phyloP scores from a whole-genome alignment of 2,329 filamentous ascomycete genomes.

The Amauroascus verrucosus region DNA sequence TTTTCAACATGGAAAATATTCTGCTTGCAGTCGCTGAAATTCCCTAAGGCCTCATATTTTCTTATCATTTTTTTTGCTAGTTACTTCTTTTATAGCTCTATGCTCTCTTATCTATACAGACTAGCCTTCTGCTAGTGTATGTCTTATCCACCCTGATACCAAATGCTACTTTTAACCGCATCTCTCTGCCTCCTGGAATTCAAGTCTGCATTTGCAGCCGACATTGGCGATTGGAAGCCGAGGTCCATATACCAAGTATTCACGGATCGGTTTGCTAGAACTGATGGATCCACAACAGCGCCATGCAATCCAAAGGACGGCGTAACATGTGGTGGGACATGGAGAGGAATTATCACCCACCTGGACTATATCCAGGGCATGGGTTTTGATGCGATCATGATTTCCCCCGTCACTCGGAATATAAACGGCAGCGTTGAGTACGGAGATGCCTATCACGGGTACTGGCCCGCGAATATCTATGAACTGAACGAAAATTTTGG shows the following conservation, averaged over 20 bases:
- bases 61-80: neutral
- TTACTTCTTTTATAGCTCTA: neutral
- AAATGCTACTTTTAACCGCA: neutral
- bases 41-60: neutral
- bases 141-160: neutral
- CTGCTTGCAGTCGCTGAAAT: neutral
- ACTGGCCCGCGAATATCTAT: constrained; percentile 42
- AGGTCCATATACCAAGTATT: constrained; percentile 40
- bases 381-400: constrained; percentile 35
- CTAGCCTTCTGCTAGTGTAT: constrained; percentile 1
- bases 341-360: constrained; percentile 39
- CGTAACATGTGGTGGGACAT: constrained; percentile 44
- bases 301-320: constrained; percentile 25
- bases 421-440: constrained; percentile 28
- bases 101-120: neutral
- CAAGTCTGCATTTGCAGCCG: constrained; percentile 18
- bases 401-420: constrained; percentile 36
- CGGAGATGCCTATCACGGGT: constrained; percentile 42
- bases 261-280: constrained; percentile 39
- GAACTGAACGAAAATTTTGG: constrained; percentile 42
- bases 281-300: constrained; percentile 29
- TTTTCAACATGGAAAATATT: neutral
- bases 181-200: neutral
- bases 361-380: constrained; percentile 44
- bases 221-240: constrained; percentile 29